phyloP scores from a whole-genome alignment of 192 early-diverging fungal species.

The Backusella morwellensis region DNA sequence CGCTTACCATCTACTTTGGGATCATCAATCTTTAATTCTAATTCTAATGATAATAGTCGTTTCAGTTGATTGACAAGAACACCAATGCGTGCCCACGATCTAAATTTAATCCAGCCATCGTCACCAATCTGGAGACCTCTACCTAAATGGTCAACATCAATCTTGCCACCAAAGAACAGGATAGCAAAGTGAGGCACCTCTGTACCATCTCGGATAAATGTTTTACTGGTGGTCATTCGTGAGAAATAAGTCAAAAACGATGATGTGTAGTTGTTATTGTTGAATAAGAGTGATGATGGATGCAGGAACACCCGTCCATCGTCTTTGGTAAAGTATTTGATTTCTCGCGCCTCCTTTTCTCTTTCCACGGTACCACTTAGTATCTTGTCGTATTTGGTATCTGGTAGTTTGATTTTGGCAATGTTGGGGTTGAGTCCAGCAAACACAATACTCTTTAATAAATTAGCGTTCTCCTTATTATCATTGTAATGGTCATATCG shows the following conservation, averaged over 20 bases:
- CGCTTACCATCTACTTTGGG: conserved; percentile 50
- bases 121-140: conserved; percentile 58
- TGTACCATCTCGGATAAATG: conserved; percentile 66
- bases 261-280: conserved; percentile 52
- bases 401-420: conserved; percentile 67
- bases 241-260: conserved; percentile 72
- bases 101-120: conserved; percentile 57
- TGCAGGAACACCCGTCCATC: conserved; percentile 79
- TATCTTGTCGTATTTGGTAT: conserved; percentile 70
- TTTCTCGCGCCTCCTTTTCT: conserved; percentile 68
- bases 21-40: conserved; percentile 72
- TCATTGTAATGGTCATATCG: conserved; percentile 47
- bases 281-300: conserved; percentile 76
- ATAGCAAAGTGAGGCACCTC: conserved; percentile 62
- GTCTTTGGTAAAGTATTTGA: conserved; percentile 68
- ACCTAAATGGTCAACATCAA: conserved; percentile 68
- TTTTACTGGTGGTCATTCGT: conserved; percentile 64
- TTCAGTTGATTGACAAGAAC: conserved; percentile 79
- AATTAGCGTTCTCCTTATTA: conserved; percentile 53
- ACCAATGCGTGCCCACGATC: conserved; percentile 72
- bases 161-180: conserved; percentile 81
- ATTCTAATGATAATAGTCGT: conserved; percentile 62
- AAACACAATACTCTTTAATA: conserved; percentile 74
- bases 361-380: conserved; percentile 69
- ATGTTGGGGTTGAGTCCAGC: conserved; percentile 88